Base-by-base conservation (phyloP, 2,329 filamentous ascomycete species). In the Trichoderma atrobrunneum region DNA sequence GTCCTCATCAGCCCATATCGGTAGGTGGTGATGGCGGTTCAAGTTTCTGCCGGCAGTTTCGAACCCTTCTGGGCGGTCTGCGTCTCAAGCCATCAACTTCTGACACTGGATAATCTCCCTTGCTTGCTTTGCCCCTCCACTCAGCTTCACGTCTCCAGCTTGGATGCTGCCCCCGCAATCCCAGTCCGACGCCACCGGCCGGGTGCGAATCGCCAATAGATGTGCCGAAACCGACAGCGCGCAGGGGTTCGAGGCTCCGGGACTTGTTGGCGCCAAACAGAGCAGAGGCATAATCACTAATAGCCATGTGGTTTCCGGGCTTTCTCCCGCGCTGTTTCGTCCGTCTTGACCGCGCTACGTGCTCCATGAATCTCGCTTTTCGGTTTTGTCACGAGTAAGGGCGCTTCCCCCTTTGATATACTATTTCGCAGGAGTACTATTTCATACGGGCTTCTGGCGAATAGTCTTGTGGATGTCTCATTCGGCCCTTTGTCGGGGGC, bases 401-500 rank as follows among this genome's bases (percentile, higher is more conserved):
- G 12, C 12, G 10, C 51, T 6, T 6, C 57, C 11, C 59, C 59
- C 26, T 14, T 24, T 32, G 26, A 28, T 30, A 51, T 61, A 14
- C 12, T 21, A 64, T 32, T 30, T 67, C 48, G 10, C 24, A 59
- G 64, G 64, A 67, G 21, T 21, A 48, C 34, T 56, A 36, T 56
- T 28, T 57, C 48, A 28, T 39, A 67, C 30, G 7, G 24, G 12
- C 14, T 60, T 48, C 28, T 32, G 57, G 39, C 57, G 56, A 61
- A 70, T 61, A 62, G 66, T 21, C 66, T 61, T 32, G 39, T 70
- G n/a, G 18, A 36, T 36, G 57, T 56, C 59, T 26, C 43, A 65
- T 71, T 71, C 69, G 69, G 69, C 69, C 69, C 69, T 71, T 71
- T 71, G 60, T 71, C 68, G 60, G 51, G 43, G 65, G 51, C 36